Percentiles rank a stretch among this genome's conserved stretches.
These are phyloP conservation scores for Tephrocybe sp. DNA, from an alignment of 768 basidiomycete genomes.

Conservation along the genomic window DNA sequence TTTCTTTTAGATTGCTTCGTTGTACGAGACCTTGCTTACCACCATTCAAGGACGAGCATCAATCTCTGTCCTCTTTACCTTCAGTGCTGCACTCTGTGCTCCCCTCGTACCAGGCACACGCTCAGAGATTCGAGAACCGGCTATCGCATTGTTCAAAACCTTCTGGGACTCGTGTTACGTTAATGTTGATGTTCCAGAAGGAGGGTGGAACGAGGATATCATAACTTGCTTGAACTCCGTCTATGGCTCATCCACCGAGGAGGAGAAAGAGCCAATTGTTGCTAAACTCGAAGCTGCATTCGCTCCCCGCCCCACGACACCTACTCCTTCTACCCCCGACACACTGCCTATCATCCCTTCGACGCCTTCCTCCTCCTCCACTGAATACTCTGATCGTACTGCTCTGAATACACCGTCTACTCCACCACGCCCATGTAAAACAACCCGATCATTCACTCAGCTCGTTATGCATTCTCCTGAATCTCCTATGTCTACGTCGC, in stretches of 20 bases:
- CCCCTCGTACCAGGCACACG: constrained; percentile 50
- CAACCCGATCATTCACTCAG: constrained; percentile 14
- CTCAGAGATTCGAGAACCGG: constrained; percentile 39
- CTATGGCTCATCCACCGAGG: constrained; percentile 7
- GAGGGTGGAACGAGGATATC: constrained; percentile 56
- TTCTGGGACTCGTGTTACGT: constrained; percentile 60
- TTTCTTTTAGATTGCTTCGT: constrained; percentile 48
- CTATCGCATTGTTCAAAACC: constrained; percentile 52
- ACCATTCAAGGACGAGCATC: constrained; percentile 44
- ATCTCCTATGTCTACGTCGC: constrained; percentile 19
- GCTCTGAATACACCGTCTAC: background rate
- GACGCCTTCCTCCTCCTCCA: constrained; percentile 10
- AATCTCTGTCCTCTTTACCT: constrained; percentile 37
- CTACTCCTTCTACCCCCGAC: background rate
- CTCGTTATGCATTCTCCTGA: constrained; percentile 10
- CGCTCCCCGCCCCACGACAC: constrained; percentile 7
- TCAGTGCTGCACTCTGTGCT: constrained; percentile 54
- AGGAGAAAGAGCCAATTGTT: constrained; percentile 3
- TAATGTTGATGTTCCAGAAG: constrained; percentile 34
- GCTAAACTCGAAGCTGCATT: constrained; percentile 5
- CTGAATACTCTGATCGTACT: background rate
- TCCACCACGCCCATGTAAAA: constrained; percentile 12
- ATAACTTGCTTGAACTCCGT: constrained; percentile 22
- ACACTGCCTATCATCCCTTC: background rate
- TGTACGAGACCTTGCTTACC: constrained; percentile 61